Evolutionary conservation across 1,139 yeast species (phyloP).

Genomic region (Wickerhamomyces sp.): DNA sequence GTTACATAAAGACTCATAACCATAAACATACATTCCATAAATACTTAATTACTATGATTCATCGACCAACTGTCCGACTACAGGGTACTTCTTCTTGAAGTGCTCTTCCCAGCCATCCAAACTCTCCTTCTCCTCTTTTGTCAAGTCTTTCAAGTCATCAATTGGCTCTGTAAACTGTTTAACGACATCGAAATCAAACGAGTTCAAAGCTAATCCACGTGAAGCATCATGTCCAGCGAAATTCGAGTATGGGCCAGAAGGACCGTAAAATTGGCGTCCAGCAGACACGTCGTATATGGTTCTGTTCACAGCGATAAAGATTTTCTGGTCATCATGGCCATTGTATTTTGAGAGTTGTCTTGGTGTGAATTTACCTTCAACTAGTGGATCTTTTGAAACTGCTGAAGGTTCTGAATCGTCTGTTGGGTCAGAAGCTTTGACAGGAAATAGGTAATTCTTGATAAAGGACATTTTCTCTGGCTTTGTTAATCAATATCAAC

Average conservation of each 20-base stretch:
- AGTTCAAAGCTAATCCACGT: constrained; percentile 85
- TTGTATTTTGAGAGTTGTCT: constrained; percentile 65
- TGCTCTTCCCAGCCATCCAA: constrained; percentile 84
- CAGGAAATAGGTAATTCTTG: constrained; percentile 33
- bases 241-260: constrained; percentile 92
- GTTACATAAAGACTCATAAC: neutral
- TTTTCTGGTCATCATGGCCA: constrained; percentile 73
- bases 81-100: constrained; percentile 72
- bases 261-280: constrained; percentile 89
- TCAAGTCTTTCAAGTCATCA: constrained; percentile 62
- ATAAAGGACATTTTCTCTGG: constrained; percentile 31
- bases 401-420: constrained; percentile 19
- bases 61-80: constrained; percentile 53
- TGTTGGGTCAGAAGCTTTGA: constrained; percentile 34
- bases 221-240: constrained; percentile 98
- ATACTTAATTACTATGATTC: constrained; percentile 4
- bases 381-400: constrained; percentile 45
- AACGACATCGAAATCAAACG: constrained; percentile 66
- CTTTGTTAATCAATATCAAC: too few species aligned
- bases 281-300: constrained; percentile 80
- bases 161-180: constrained; percentile 65
- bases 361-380: constrained; percentile 82
- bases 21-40: neutral
- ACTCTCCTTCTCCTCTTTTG: constrained; percentile 57
- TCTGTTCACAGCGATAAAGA: constrained; percentile 80